Percentiles rank a stretch among this genome's conserved stretches.
Conservation (phyloP, 306 rosid genomes). For the Lathyrus tuberosus region DNA sequence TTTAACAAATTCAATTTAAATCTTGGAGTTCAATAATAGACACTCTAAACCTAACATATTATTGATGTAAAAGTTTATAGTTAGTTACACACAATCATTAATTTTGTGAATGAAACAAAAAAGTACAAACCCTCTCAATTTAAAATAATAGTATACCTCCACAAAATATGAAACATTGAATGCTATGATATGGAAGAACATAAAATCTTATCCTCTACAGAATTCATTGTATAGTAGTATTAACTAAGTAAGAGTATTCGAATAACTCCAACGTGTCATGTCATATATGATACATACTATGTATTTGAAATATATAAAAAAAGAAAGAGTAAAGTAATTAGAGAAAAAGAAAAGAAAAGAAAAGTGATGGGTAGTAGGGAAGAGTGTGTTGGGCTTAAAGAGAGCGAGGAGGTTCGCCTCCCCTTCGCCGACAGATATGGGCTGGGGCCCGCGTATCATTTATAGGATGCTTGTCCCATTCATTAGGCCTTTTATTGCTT, state of each 20-base stretch:
- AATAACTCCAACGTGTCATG: not conserved
- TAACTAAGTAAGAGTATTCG: not conserved
- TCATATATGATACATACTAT: not conserved
- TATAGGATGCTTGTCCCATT: constrained; percentile 32
- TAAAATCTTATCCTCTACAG: not conserved
- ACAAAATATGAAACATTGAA: not conserved
- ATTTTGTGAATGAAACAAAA: too few relatives aligned
- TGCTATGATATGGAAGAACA: not conserved
- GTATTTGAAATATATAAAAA: not conserved
- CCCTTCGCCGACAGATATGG: constrained; percentile 49
- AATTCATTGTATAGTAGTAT: not conserved
- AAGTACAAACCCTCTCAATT: too few relatives aligned
- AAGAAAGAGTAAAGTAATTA: not conserved
- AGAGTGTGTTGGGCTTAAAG: constrained; percentile 42
- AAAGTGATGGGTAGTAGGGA: constrained; percentile 30
- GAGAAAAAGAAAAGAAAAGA: not conserved
- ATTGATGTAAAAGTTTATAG: too few relatives aligned
- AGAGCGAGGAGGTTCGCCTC: constrained; percentile 47
- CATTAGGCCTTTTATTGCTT: constrained; percentile 29
- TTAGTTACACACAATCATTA: too few relatives aligned
- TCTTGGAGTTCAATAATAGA: too few relatives aligned
- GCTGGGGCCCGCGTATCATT: constrained; percentile 45
- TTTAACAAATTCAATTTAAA: too few relatives aligned
- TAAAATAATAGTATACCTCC: too few relatives aligned
- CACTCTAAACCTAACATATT: too few relatives aligned